Conservation (phyloP, 257 asterid species). For the Capsicum rhomboideum region DNA sequence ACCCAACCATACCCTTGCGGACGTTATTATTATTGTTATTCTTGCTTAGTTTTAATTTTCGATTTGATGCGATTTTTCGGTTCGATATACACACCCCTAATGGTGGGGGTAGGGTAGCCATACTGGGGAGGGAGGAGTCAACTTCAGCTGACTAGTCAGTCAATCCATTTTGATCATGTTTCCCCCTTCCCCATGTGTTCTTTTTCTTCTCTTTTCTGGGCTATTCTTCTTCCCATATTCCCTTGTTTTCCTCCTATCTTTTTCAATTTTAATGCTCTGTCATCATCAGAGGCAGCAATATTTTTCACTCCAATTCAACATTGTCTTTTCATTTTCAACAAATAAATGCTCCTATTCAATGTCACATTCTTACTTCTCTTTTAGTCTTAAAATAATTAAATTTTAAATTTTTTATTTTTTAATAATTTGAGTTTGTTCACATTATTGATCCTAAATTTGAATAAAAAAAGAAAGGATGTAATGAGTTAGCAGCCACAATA, state of each 20-base stretch:
- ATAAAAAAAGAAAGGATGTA: no score
- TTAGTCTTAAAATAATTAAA: no score
- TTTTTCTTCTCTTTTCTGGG: not conserved
- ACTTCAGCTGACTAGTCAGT: not conserved
- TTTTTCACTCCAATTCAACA: not conserved
- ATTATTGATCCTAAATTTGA: no score
- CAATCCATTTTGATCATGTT: not conserved
- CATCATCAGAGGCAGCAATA: not conserved
- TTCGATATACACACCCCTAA: no score
- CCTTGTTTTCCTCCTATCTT: not conserved
- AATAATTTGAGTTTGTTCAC: no score
- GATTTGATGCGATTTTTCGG: no score
- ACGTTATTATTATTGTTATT: no score
- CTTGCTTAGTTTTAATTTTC: no score
- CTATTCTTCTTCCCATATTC: not conserved
- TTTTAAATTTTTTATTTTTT: no score
- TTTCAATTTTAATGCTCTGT: not conserved
- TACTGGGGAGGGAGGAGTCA: not conserved
- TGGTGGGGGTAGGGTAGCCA: not conserved
- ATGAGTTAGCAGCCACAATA: no score
- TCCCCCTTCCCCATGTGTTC: not conserved
- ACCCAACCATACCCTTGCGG: no score
- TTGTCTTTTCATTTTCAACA: not conserved
- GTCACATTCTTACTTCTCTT: no score
- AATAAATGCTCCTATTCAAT: not conserved